phyloP scores from a whole-genome alignment of 1,284 basidiomycete genomes.

The Pterulicium gracile region DNA sequence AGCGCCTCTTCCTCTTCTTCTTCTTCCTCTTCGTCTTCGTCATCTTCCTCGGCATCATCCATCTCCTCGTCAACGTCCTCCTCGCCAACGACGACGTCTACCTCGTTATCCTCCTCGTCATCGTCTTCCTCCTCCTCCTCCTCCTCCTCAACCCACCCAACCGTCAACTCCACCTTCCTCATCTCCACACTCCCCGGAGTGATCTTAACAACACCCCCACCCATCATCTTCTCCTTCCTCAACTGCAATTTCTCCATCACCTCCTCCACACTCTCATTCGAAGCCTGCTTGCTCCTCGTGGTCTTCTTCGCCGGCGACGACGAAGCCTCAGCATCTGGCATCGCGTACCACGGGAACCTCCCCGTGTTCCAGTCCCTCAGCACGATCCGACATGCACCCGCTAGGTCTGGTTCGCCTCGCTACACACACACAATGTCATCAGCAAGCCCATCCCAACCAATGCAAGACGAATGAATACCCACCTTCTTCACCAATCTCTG shows the following conservation, averaged over 20 bases:
- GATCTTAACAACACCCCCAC: constrained; percentile 49
- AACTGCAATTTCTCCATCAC: constrained; percentile 39
- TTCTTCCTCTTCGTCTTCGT: constrained; percentile 21
- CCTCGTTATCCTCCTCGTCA: constrained; percentile 14
- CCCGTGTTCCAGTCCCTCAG: constrained; percentile 87
- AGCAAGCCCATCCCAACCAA: constrained; percentile 4
- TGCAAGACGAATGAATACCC: constrained; percentile 11
- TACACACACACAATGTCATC: constrained; percentile 20
- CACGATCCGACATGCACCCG: constrained; percentile 72
- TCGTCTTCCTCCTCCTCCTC: constrained; percentile 11
- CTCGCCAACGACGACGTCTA: constrained; percentile 14
- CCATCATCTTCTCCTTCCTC: constrained; percentile 55
- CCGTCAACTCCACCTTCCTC: constrained; percentile 45
- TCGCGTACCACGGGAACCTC: constrained; percentile 71
- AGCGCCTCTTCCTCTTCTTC: constrained; percentile 21
- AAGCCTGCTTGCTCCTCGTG: constrained; percentile 22
- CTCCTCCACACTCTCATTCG: constrained; percentile 24
- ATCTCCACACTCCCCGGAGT: constrained; percentile 37
- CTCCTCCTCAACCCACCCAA: constrained; percentile 31
- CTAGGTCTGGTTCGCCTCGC: constrained; percentile 71
- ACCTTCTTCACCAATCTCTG: constrained; percentile 80
- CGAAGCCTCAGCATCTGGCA: constrained; percentile 25
- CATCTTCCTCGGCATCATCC: constrained; percentile 15
- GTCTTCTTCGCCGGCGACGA: constrained; percentile 13
- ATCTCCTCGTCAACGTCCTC: constrained; percentile 16